These are phyloP conservation scores for Sordaria brevicollis DNA, from an alignment of 495 filamentous ascomycete genomes.

Conservation along the genomic window DNA sequence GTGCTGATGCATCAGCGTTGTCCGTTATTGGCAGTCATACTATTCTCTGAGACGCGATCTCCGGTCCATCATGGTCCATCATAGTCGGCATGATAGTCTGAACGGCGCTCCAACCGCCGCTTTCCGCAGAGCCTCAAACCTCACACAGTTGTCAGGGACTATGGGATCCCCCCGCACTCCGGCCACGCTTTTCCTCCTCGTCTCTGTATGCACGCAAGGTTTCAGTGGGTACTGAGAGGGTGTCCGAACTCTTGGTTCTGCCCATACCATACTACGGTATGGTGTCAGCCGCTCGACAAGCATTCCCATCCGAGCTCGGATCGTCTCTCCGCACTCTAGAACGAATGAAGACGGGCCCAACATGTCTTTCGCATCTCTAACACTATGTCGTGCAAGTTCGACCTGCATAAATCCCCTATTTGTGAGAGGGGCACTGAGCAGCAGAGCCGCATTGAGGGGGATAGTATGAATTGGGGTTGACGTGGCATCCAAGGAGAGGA, in stretches of 20 bases:
- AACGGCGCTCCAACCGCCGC: not conserved
- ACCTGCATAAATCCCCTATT: not conserved
- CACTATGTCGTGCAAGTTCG: not conserved
- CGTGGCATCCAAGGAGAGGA: too few species aligned
- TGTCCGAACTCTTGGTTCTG: not conserved
- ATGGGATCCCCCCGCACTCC: not conserved
- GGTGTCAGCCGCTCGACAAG: not conserved
- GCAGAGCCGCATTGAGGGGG: not conserved
- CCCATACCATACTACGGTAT: not conserved
- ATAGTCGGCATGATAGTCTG: not conserved
- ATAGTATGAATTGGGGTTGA: too few species aligned
- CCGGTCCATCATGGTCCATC: not conserved
- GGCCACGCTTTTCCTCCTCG: not conserved
- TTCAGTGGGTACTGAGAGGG: not conserved
- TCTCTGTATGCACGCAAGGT: not conserved
- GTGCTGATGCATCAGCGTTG: not conserved
- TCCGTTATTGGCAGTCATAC: not conserved
- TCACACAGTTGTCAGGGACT: not conserved
- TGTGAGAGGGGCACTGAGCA: not conserved
- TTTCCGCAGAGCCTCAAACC: not conserved
- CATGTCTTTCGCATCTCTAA: not conserved
- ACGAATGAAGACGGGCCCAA: not conserved
- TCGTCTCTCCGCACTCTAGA: not conserved
- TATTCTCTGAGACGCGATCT: not conserved
- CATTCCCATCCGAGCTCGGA: not conserved